Base-by-base conservation (phyloP, 2,329 filamentous ascomycete species). In the Alternaria arborescens region DNA sequence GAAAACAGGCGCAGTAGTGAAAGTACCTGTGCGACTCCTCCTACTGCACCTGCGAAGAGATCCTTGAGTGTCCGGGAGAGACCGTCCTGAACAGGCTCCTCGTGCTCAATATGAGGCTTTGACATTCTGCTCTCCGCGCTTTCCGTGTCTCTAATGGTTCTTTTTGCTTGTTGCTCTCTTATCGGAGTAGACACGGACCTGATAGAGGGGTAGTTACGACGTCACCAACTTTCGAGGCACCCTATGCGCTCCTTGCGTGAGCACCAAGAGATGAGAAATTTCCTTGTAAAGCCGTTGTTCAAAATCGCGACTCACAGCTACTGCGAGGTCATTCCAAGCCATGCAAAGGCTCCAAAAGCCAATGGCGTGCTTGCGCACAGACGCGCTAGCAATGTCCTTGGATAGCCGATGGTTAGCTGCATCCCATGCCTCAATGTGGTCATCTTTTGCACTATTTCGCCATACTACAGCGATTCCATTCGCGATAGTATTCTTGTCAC, bases 1-100 rank as follows among this genome's bases (percentile, higher is more conserved):
- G 38, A 18, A 0, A 41, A 41, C 8, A 7, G n/a, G 20, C 38
- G n/a, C 38, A 20, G 2, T 41, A 10, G 8, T 41, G 20, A 18
- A 41, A 41, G 18, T 41, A 41, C 38, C 38, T 41, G 38, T 18
- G 95, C 94, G 71, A 98, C 86, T 71, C 95, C 95, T 65, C 95
- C 95, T 8, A 90, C 91, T 61, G 95, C 95, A 38, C 95, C 95
- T 11, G 95, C 88, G 76, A 94, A 91, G 60, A 99, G 32, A 12
- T 36, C 32, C 32, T 36, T 99, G 72, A 89, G 83, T 51, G 91
- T 80, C 54, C 76, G 71, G 60, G 72, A 75, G 8, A 81, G 62
- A 36, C 69, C 62, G 11, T 79, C 80, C 36, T 73, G 71, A 14
- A 72, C 71, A 10, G 67, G 66, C 14, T 63, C 66, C 61, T 80